Evolutionary conservation across 192 early-diverging fungal species (phyloP), one percentile per base, ranked within the genome.

Genomic region (Rhizophagus prolifer): DNA sequence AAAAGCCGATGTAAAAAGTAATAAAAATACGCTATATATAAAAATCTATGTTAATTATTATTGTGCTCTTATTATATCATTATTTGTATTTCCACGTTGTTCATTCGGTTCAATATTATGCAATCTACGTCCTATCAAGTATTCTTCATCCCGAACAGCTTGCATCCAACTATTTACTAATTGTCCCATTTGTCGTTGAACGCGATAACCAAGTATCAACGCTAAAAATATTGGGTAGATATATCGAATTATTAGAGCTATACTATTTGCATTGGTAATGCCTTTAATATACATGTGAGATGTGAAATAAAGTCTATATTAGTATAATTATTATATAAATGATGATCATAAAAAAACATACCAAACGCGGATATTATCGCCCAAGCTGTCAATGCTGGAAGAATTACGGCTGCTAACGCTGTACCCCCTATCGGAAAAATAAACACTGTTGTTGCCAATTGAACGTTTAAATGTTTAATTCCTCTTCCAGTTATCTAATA

Each of bases 101-200:
- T 73, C 72, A 54, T 58, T 72, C 25, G 70, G 73, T 58, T 76
- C 74, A n/a, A 96, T 73, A 82, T 98, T 98, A 79, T 95, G 94
- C 76, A 98, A 83, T 79, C 85, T 85, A 41, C 89, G 86, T 13
- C 97, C 97, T 63, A 96, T 90, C 41, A 96, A 82, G 74, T 94
- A 99, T 63, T 89, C 87, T 61, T 94, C 93, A 58, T 99, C 96
- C 30, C 92, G 86, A 5, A 96, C 88, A 60, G 86, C 77, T 25
- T 92, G 88, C 63, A 92, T 86, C 95, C 97, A 99, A 10, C 79
- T 71, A 47, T 83, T 85, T 34, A 94, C 9, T 61, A 70, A 25
- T 75, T 70, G 74, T 67, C n/a, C 70, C 78, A 34, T 66, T 72
- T 83, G 21, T 68, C 34, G 72, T 61, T 82, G 72, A 62, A 78